Conservation (phyloP, 306 rosid genomes). For the Amphicarpaea edgeworthii region DNA sequence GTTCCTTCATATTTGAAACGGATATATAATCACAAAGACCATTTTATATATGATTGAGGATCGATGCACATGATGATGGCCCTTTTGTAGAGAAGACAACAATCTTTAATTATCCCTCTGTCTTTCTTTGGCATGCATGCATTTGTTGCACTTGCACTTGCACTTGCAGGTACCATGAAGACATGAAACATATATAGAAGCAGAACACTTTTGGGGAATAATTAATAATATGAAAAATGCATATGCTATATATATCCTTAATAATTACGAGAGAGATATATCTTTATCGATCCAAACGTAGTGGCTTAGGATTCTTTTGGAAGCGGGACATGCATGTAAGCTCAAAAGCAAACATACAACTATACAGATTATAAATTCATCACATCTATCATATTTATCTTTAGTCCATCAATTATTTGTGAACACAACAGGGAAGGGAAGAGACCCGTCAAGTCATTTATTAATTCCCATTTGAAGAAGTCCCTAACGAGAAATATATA, state of each 20-base stretch:
- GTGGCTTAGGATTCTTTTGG: slow-evolving; percentile 32
- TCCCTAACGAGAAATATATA: background rate
- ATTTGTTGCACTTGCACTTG: no score
- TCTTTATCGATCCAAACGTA: background rate
- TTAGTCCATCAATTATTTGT: slow-evolving; percentile 13
- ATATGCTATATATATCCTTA: no score
- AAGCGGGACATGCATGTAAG: slow-evolving; percentile 34
- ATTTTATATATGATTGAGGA: background rate
- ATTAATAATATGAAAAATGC: background rate
- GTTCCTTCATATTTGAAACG: background rate
- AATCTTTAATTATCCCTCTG: slow-evolving; percentile 1
- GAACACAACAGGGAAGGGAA: background rate
- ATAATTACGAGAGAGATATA: no score
- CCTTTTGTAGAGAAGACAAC: slow-evolving; percentile 22
- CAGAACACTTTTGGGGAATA: background rate
- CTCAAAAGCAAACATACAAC: background rate
- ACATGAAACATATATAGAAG: background rate
- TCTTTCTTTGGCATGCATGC: slow-evolving; percentile 10
- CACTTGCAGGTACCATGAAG: slow-evolving; percentile 1
- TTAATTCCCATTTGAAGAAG: background rate
- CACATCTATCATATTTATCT: slow-evolving; percentile 41
- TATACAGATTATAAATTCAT: background rate
- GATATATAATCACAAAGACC: background rate
- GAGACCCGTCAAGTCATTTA: slow-evolving; percentile 19
- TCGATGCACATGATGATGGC: slow-evolving; percentile 12